Conservation (phyloP, 2,329 filamentous ascomycete genomes). For the Aureobasidium subglaciale region DNA sequence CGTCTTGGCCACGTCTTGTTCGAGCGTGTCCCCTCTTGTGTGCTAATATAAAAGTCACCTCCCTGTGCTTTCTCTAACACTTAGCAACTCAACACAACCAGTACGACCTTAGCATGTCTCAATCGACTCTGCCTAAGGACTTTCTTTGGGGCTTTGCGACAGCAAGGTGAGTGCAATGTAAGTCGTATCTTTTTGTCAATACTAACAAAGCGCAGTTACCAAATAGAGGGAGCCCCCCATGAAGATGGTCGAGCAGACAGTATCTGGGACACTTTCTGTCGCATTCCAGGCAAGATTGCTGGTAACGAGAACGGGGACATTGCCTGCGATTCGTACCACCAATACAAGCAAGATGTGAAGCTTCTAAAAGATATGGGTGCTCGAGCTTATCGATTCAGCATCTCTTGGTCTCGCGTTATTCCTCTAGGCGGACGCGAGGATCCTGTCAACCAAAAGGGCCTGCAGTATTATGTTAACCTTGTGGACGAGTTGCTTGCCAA, state of each 20-base stretch:
- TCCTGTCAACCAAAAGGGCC: conserved; percentile 68
- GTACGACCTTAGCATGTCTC: background rate
- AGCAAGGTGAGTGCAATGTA: conserved; percentile 36
- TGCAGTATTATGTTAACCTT: conserved; percentile 72
- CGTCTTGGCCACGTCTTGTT: conserved; percentile 45
- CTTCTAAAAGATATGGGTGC: conserved; percentile 69
- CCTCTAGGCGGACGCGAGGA: conserved; percentile 71
- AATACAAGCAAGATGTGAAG: conserved; percentile 67
- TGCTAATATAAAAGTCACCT: background rate
- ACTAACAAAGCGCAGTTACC: conserved; percentile 54
- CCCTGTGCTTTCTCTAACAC: no score
- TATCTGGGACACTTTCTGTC: conserved; percentile 88
- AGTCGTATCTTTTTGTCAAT: background rate
- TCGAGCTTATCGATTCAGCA: conserved; percentile 73
- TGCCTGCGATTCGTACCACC: conserved; percentile 83
- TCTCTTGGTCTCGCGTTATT: conserved; percentile 78
- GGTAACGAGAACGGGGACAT: conserved; percentile 67
- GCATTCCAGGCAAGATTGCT: conserved; percentile 73
- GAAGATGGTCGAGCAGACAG: conserved; percentile 73
- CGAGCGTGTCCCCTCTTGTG: conserved; percentile 26
- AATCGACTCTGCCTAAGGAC: conserved; percentile 23
- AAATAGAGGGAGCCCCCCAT: conserved; percentile 71
- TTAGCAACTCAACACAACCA: no score
- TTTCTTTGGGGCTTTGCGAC: conserved; percentile 60
- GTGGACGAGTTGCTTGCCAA: conserved; percentile 70